phyloP scores from a whole-genome alignment of 2,329 filamentous ascomycete species.

The Aspergillus sp. region DNA sequence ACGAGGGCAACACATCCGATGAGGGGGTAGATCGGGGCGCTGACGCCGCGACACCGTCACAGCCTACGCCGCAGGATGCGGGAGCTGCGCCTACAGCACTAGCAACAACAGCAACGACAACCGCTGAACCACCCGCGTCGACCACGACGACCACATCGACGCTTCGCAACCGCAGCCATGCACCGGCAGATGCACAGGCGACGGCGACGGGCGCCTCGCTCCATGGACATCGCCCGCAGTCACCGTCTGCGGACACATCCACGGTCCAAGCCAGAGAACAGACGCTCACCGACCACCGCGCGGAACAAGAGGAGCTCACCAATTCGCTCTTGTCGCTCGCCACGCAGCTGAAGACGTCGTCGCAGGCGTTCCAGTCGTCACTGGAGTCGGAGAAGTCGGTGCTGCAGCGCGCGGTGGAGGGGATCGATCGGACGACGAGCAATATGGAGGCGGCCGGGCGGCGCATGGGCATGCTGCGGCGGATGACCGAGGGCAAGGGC shows the following conservation, averaged over 20 bases:
- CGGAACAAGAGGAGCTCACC: slow-evolving; percentile 80
- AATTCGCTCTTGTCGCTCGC: slow-evolving; percentile 79
- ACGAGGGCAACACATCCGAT: slow-evolving; percentile 13
- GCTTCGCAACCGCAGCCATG: slow-evolving; percentile 25
- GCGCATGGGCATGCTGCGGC: slow-evolving; percentile 71
- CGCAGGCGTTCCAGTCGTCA: slow-evolving; percentile 66
- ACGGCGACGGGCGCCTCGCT: slow-evolving; percentile 11
- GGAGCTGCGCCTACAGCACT: too few species aligned
- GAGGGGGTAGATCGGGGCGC: slow-evolving; percentile 8
- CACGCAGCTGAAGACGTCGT: slow-evolving; percentile 70
- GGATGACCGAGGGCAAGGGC: slow-evolving; percentile 83
- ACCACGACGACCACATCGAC: slow-evolving; percentile 1
- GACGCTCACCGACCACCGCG: slow-evolving; percentile 71
- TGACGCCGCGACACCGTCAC: slow-evolving; percentile 11
- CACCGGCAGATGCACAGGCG: slow-evolving; percentile 16
- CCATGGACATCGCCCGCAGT: slow-evolving; percentile 1
- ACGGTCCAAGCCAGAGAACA: slow-evolving; percentile 58
- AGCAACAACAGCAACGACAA: neutral
- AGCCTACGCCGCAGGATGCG: too few species aligned
- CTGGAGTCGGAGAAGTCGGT: slow-evolving; percentile 74
- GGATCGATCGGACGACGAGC: slow-evolving; percentile 71
- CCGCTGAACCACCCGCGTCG: neutral
- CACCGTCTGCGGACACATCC: slow-evolving; percentile 8
- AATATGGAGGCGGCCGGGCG: slow-evolving; percentile 74
- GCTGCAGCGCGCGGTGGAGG: slow-evolving; percentile 66